Evolutionary conservation across 352 stramenopile genomes (phyloP), one percentile per base, ranked within the genome.

Genomic region (Globisporangium ultimum): DNA sequence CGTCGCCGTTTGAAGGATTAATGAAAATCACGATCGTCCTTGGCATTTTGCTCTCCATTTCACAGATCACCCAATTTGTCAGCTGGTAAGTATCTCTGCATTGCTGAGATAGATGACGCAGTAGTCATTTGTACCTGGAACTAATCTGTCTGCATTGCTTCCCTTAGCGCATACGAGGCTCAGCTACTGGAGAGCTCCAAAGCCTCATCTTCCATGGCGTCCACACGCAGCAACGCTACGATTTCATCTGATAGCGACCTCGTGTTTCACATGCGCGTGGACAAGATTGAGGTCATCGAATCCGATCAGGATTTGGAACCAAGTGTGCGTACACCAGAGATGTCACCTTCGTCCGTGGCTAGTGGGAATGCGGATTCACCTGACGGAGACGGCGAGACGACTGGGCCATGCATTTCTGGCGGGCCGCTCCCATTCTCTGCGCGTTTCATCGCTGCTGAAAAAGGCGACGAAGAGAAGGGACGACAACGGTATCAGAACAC

Each of bases 21-120:
- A 95, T 93, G 85, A 85, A 95, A 67, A 77, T 95, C 58, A 95
- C 85, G 12, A 90, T 91, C 18, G 72, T 91, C n/a, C 74, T 95
- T 7, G 85, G 85, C 36, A 76, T 88, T 18, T 55, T 91, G 38
- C 64, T 93, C n/a, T 89, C 85, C 0, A 43, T 92, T 43, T 93
- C 85, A 9, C 83, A 91, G 67, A 85, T 89, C 32, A 58, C 72
- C 12, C 83, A 91, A 53, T 87, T 88, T 60, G 57, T 78, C 22
- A 71, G 80, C 38, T 80, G 73, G 80, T 89, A 72, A 56, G 70
- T 0, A 36, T 36, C 28, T 36, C 5, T 36, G 28, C 28, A 36
- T 36, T 36, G 28, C 8, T 36, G 28, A 36, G 28, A 10, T 10
- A 6, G 28, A 10, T 10, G 8, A 36, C 9, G 28, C 28, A 36